phyloP scores from a whole-genome alignment of 1,284 basidiomycete genomes.

The Inonotus obliquus region DNA sequence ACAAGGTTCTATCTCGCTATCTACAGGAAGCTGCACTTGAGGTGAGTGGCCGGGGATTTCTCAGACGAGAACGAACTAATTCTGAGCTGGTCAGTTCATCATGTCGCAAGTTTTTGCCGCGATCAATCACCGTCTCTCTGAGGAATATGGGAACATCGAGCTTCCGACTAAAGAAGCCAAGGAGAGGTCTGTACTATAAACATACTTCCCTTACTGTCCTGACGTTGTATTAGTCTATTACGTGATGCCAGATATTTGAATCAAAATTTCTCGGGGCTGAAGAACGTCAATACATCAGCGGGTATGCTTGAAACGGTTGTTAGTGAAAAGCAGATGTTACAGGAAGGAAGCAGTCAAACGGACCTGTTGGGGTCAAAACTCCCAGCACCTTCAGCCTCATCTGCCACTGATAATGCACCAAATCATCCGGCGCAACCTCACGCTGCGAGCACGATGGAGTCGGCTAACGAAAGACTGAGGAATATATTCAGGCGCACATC shows the following conservation, averaged over 20 bases:
- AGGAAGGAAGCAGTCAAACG: conserved; percentile 24
- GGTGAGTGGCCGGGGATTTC: conserved; percentile 40
- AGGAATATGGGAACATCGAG: conserved; percentile 79
- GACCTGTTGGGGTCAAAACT: neutral
- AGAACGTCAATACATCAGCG: conserved; percentile 61
- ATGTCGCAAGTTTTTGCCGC: conserved; percentile 35
- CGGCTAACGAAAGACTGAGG: conserved; percentile 17
- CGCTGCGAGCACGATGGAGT: conserved; percentile 10
- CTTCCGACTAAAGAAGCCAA: conserved; percentile 80
- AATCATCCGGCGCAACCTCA: neutral
- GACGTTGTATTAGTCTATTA: conserved; percentile 48
- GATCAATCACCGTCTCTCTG: conserved; percentile 84
- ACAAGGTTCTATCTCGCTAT: conserved; percentile 95
- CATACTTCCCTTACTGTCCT: neutral
- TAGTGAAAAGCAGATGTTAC: conserved; percentile 55
- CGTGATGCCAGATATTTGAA: conserved; percentile 76
- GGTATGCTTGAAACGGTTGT: conserved; percentile 80
- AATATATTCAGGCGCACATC: conserved; percentile 17
- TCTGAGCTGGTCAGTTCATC: conserved; percentile 52
- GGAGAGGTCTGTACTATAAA: conserved; percentile 53
- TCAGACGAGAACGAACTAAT: neutral
- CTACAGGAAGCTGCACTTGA: conserved; percentile 75
- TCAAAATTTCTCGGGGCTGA: conserved; percentile 66
- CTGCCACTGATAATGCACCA: neutral
- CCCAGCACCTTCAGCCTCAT: neutral